phyloP scores from a whole-genome alignment of 129 eudicot genomes.

The Deinandra increscens region DNA sequence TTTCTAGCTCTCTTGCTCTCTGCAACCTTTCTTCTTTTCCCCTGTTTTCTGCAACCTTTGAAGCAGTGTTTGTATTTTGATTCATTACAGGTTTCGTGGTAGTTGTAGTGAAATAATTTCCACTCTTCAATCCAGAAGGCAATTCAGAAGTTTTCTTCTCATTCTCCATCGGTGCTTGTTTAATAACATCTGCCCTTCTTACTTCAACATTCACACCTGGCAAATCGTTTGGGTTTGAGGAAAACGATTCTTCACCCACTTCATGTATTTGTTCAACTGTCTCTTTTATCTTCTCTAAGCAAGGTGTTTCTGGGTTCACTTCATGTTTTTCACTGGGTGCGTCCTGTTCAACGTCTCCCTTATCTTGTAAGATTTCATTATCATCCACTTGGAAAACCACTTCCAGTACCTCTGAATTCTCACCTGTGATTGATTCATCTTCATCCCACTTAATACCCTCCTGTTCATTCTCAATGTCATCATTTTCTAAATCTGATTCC shows the following conservation, averaged over 20 bases:
- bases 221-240: conserved; percentile 27
- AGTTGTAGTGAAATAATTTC: conserved; percentile 15
- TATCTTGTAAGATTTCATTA: conserved; percentile 28
- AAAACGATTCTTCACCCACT: conserved; percentile 31
- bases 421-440: conserved; percentile 10
- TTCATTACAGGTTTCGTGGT: conserved; percentile 33
- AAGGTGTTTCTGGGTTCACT: conserved; percentile 26
- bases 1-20: conserved; percentile 44
- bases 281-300: conserved; percentile 33
- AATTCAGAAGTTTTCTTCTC: conserved; percentile 26
- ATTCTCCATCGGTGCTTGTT: conserved; percentile 18
- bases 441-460: conserved; percentile 38
- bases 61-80: conserved; percentile 18
- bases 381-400: conserved; percentile 31
- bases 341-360: conserved; percentile 25
- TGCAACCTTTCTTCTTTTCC: conserved; percentile 18
- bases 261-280: conserved; percentile 32
- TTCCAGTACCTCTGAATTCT: conserved; percentile 35
- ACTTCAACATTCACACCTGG: conserved; percentile 23
- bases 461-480: conserved; percentile 24
- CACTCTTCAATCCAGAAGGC: conserved; percentile 13
- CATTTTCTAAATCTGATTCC: conserved; percentile 26
- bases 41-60: conserved; percentile 32
- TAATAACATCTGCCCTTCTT: conserved; percentile 26
- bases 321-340: conserved; percentile 20